Percentiles rank a stretch among this genome's conserved stretches.
These are phyloP conservation scores for Brassica juncea DNA, from an alignment of 345 rosid genomes.

Conservation along the genomic window DNA sequence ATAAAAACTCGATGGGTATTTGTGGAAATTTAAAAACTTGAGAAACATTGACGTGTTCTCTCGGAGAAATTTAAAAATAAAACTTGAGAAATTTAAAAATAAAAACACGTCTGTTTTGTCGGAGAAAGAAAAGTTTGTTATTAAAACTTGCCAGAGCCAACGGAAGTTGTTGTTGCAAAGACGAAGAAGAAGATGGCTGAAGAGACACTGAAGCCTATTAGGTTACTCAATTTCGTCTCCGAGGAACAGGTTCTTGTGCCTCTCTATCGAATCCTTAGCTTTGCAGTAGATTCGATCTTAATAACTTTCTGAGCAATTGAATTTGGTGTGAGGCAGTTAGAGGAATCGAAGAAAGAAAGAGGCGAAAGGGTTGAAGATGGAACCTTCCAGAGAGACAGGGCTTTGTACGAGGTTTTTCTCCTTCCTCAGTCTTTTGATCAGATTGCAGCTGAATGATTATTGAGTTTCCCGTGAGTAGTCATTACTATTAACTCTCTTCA, in stretches of 20 bases:
- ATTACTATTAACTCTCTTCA: background rate
- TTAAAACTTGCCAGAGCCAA: conserved; percentile 3
- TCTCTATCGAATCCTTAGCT: conserved; percentile 5
- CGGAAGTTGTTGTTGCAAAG: background rate
- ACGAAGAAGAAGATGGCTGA: conserved; percentile 59
- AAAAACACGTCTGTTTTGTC: background rate
- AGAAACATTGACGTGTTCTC: no score
- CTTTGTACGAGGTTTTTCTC: conserved; percentile 69
- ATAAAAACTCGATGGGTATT: background rate
- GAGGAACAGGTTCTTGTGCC: conserved; percentile 67
- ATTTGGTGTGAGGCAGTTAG: conserved; percentile 49
- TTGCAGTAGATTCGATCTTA: background rate
- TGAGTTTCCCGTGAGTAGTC: background rate
- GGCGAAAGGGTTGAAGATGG: conserved; percentile 97
- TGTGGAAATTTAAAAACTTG: background rate
- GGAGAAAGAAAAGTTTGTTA: conserved; percentile 8
- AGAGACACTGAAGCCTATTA: conserved; percentile 48
- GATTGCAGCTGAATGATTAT: conserved; percentile 6
- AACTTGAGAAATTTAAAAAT: background rate
- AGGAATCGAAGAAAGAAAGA: conserved; percentile 76
- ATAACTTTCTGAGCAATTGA: conserved; percentile 1
- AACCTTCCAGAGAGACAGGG: conserved; percentile 88
- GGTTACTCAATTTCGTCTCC: conserved; percentile 80
- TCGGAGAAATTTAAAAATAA: no score
- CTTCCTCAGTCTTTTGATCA: background rate